Conservation (phyloP, 1,139 yeast genomes). For the Blastobotrys serpentis region DNA sequence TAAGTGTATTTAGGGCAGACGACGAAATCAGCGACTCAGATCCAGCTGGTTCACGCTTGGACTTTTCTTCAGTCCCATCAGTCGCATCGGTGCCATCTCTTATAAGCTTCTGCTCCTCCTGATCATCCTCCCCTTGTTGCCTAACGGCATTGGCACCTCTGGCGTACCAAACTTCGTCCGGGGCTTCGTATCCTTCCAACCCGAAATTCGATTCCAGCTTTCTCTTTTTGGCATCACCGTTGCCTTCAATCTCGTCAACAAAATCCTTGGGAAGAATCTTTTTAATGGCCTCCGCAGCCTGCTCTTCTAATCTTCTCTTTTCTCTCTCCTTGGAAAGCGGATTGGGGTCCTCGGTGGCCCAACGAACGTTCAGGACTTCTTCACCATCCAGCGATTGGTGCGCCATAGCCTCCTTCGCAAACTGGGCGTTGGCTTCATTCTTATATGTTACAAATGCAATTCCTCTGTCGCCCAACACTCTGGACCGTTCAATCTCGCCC, state of each 20-base stretch:
- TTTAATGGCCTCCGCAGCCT: conserved; percentile 42
- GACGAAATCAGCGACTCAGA: conserved; percentile 10
- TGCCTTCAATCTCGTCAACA: conserved; percentile 33
- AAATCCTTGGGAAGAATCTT: conserved; percentile 35
- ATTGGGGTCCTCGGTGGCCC: conserved; percentile 91
- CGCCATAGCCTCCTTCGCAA: conserved; percentile 92
- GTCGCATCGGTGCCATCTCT: neutral
- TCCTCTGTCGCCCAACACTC: conserved; percentile 60
- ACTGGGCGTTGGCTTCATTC: conserved; percentile 75
- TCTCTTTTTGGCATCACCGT: conserved; percentile 19
- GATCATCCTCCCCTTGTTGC: no score
- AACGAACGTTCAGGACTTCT: conserved; percentile 68
- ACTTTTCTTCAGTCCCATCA: neutral
- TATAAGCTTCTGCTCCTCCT: no score
- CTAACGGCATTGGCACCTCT: neutral
- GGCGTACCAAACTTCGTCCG: conserved; percentile 29
- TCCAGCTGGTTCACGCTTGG: neutral
- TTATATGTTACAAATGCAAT: conserved; percentile 79
- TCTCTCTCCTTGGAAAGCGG: conserved; percentile 61
- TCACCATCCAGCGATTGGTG: conserved; percentile 64
- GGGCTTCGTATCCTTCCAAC: conserved; percentile 29
- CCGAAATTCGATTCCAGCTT: conserved; percentile 21
- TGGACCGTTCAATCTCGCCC: conserved; percentile 70
- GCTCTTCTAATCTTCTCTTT: conserved; percentile 40
- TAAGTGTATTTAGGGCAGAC: conserved; percentile 13